Percentiles rank a stretch among this genome's conserved stretches.
Evolutionary conservation across 2,329 filamentous ascomycete genomes (phyloP).

Genomic region (Ceratocystis papillata): DNA sequence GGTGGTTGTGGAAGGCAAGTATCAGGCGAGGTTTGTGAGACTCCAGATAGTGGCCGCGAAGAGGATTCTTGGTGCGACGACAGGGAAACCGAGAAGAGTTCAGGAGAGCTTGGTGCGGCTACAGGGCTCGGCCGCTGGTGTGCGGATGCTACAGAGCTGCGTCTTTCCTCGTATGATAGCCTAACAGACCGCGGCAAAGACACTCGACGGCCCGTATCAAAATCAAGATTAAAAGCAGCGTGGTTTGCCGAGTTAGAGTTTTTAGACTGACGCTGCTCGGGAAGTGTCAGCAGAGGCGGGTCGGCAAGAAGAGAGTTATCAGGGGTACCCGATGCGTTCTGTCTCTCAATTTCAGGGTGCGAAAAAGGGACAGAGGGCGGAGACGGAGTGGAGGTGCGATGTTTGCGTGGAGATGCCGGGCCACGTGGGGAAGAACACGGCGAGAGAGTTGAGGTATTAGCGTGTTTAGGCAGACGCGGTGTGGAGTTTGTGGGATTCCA

Average conservation of each 20-base stretch:
- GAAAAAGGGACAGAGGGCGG: conserved; percentile 42
- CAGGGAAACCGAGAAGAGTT: not conserved
- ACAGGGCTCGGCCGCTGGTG: not conserved
- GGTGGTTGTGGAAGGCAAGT: not conserved
- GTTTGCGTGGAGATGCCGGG: conserved; percentile 30
- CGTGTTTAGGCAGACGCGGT: conserved; percentile 34
- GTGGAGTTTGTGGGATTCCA: conserved; percentile 54
- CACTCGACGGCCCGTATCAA: conserved; percentile 37
- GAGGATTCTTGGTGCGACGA: conserved; percentile 1
- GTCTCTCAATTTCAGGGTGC: conserved; percentile 36
- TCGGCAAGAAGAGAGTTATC: conserved; percentile 36
- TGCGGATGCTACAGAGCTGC: not conserved
- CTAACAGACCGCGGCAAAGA: conserved; percentile 46
- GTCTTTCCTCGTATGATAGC: conserved; percentile 43
- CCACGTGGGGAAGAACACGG: conserved; percentile 3
- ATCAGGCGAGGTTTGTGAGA: conserved; percentile 3
- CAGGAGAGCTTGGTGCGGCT: conserved; percentile 4
- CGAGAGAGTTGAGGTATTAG: conserved; percentile 24
- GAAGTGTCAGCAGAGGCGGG: conserved; percentile 42
- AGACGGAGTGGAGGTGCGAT: conserved; percentile 44
- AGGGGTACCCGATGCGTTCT: conserved; percentile 32
- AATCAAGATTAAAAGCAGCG: conserved; percentile 44
- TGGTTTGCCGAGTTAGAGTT: conserved; percentile 33
- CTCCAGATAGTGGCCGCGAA: not conserved
- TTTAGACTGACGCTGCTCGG: conserved; percentile 40